phyloP scores from a whole-genome alignment of 192 early-diverging fungal species.

The Funneliformis mosseae region DNA sequence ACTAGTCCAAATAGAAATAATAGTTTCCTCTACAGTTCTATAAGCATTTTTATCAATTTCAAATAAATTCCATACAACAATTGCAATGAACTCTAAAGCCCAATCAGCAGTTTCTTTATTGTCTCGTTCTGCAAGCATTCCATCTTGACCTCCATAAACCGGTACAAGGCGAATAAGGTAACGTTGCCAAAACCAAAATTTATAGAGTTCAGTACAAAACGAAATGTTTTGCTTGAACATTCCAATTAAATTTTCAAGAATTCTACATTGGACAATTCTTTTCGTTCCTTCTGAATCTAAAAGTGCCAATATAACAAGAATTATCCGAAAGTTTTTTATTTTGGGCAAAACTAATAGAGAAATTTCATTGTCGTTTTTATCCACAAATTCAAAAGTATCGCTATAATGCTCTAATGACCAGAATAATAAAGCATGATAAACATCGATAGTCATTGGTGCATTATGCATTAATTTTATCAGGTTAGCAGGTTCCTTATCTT shows the following conservation, averaged over 20 bases:
- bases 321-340: slow-evolving; percentile 29
- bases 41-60: slow-evolving; percentile 4
- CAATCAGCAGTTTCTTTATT: slow-evolving; percentile 29
- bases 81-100: slow-evolving; percentile 28
- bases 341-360: not conserved
- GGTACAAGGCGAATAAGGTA: slow-evolving; percentile 16
- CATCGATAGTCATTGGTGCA: slow-evolving; percentile 1
- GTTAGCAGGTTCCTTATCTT: slow-evolving; percentile 17
- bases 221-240: slow-evolving; percentile 18
- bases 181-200: slow-evolving; percentile 31
- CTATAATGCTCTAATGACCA: slow-evolving; percentile 23
- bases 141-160: not conserved
- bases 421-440: slow-evolving; percentile 25
- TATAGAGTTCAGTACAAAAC: slow-evolving; percentile 9
- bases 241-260: slow-evolving; percentile 20
- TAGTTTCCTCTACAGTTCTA: slow-evolving; percentile 16
- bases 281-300: slow-evolving; percentile 26
- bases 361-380: not conserved
- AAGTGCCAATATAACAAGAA: slow-evolving; percentile 20
- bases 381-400: not conserved
- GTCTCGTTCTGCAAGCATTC: not conserved
- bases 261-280: slow-evolving; percentile 14
- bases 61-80: slow-evolving; percentile 32
- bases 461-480: slow-evolving; percentile 22
- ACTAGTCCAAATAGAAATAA: slow-evolving; percentile 29